Evolutionary conservation across 139 green algal genomes (phyloP).

Genomic region (Raphidocelis subcapitata): DNA sequence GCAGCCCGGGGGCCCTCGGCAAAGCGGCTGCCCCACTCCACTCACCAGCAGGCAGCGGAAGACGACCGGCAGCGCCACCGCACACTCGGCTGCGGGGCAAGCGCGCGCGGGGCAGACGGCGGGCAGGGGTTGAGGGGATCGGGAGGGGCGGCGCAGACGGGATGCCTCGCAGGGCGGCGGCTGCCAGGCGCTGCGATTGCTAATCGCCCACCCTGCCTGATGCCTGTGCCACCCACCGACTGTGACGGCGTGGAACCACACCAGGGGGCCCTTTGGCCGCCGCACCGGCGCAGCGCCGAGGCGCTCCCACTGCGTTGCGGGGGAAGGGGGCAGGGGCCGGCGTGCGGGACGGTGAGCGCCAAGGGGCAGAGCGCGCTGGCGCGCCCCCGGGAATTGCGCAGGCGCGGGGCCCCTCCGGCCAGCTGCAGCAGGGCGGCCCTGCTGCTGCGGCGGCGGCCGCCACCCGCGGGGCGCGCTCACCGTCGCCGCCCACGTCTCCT

Average conservation of each 20-base stretch:
- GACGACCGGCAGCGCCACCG: constrained; percentile 42
- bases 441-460: too few relatives aligned
- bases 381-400: too few relatives aligned
- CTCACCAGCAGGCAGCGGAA: constrained; percentile 46
- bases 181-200: not conserved
- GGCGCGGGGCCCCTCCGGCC: too few relatives aligned
- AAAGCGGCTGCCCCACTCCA: too few relatives aligned
- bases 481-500: constrained; percentile 20
- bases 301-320: constrained; percentile 37
- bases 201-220: not conserved
- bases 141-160: not conserved
- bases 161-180: not conserved
- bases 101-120: not conserved
- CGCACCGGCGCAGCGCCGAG: constrained; percentile 66
- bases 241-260: constrained; percentile 38
- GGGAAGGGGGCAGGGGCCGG: too few relatives aligned
- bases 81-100: constrained; percentile 32
- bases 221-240: constrained; percentile 23
- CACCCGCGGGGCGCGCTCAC: too few relatives aligned
- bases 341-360: too few relatives aligned
- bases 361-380: too few relatives aligned
- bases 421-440: too few relatives aligned
- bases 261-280: constrained; percentile 27
- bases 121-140: not conserved
- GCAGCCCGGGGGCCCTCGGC: too few relatives aligned